Evolutionary conservation across 257 asterid species (phyloP).

Genomic region (Cynanchum wilfordii): DNA sequence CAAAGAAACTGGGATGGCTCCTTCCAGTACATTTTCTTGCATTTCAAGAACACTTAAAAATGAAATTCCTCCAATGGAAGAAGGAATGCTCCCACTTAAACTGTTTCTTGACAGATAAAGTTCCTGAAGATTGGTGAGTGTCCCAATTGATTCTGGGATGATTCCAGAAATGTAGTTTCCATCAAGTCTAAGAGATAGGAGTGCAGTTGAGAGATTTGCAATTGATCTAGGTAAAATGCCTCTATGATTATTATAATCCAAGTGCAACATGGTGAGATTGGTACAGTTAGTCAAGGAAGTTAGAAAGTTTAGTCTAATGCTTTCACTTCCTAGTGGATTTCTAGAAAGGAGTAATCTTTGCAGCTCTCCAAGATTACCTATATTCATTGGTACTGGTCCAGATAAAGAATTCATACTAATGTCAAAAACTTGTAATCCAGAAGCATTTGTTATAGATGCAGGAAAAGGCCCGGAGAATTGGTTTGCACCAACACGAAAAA

Average conservation of each 20-base stretch:
- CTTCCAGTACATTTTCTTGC: not conserved
- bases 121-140: not conserved
- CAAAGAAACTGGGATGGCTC: conserved; percentile 4
- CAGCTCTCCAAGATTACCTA: conserved; percentile 4
- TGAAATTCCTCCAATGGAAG: conserved; percentile 3
- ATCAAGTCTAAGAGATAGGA: not conserved
- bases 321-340: not conserved
- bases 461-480: conserved; percentile 9
- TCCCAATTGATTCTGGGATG: conserved; percentile 10
- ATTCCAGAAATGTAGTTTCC: conserved; percentile 1
- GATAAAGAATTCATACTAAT: not conserved
- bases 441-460: conserved; percentile 9
- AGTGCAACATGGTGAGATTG: not conserved
- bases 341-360: not conserved
- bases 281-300: conserved; percentile 11
- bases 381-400: conserved; percentile 5
- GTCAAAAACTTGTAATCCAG: not conserved
- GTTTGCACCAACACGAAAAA: not conserved
- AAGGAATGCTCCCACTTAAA: conserved; percentile 8
- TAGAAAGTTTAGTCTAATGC: not conserved
- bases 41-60: not conserved
- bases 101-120: not conserved
- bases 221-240: conserved; percentile 9
- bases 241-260: not conserved
- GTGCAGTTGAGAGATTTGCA: conserved; percentile 2